These are phyloP conservation scores for Malus hybrid DNA, from an alignment of 331 rosid genomes.

Conservation along the genomic window DNA sequence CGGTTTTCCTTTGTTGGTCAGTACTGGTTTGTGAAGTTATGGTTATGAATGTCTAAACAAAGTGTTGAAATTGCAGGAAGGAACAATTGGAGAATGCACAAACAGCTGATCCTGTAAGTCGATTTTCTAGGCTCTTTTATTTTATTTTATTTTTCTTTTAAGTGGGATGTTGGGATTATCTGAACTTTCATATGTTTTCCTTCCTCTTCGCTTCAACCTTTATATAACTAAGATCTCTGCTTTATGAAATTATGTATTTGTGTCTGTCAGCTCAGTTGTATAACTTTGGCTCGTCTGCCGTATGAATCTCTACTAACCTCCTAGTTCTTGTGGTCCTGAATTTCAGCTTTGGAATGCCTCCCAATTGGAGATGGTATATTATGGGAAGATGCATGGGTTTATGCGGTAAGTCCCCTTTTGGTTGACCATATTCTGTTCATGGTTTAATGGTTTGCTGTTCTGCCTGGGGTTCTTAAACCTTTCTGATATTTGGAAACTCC, in stretches of 20 bases:
- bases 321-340: constrained; percentile 4
- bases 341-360: constrained; percentile 98
- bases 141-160: neutral
- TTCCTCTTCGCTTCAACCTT: neutral
- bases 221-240: neutral
- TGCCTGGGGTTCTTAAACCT: neutral
- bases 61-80: constrained; percentile 44
- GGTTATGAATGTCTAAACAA: constrained; percentile 11
- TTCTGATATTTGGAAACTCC: neutral
- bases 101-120: constrained; percentile 80
- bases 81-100: constrained; percentile 87
- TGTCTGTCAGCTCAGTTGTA: neutral
- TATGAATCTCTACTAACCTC: neutral
- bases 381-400: constrained; percentile 97
- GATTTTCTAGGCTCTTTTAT: neutral
- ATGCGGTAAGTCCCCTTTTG: constrained; percentile 57
- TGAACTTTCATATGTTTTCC: neutral
- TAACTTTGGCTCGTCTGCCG: neutral
- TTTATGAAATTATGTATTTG: neutral
- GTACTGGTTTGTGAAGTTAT: neutral
- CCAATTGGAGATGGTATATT: constrained; percentile 84
- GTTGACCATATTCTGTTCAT: neutral
- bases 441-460: neutral
- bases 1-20: neutral
- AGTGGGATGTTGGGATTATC: neutral